Base-by-base conservation (phyloP, 208 protist genomes). In the Phytomonas serpens region DNA sequence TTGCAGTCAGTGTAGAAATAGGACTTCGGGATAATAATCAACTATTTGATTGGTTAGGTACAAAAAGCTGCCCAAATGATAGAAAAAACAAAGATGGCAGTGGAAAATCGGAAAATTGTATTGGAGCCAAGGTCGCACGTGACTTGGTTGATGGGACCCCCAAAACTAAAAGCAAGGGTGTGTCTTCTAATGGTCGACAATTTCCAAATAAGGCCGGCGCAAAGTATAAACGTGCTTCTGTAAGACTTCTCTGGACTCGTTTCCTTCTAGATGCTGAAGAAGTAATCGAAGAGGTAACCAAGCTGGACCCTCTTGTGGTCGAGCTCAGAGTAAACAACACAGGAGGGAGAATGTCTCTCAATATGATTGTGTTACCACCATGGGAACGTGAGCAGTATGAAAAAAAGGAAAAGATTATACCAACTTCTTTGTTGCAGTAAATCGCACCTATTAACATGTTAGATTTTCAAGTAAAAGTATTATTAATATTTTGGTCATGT, bases 361-460 rank as follows among this genome's bases (percentile, higher is more conserved):
- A 73, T 52, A 82, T 93, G 77, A 77, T 89, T 32, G 11, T 95
- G 32, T 67, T 90, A 38, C 84, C 87, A 30, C 90, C 90, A 37
- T 93, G 85, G 87, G 73, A 81, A 62, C 77, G 90, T 4, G 64
- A 78, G 64, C 67, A 37, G n/a, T 81, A 78, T 19, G 63, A 68
- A 13, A 57, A 29, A 19, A 52, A 36, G 19, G 74, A 75, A 23
- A 65, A 68, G 19, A 70, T 71, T 23, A 75, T 88, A n/a, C 83
- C 83, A 2, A 77, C 70, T 11, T 61, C 77, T 0, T 52, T 85
- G 4, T 71, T 77, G 31, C 68, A 72, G 57, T 64, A 67, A 19
- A 3, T 16, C 9, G 1, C 14, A 65, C 16, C 14, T 69, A 38
- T 47, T 32, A 69, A 51, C 19, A 69, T 69, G 13, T 10, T 61